Evolutionary conservation across 805 yeast species (phyloP).

Genomic region (Ogataea philodendri): DNA sequence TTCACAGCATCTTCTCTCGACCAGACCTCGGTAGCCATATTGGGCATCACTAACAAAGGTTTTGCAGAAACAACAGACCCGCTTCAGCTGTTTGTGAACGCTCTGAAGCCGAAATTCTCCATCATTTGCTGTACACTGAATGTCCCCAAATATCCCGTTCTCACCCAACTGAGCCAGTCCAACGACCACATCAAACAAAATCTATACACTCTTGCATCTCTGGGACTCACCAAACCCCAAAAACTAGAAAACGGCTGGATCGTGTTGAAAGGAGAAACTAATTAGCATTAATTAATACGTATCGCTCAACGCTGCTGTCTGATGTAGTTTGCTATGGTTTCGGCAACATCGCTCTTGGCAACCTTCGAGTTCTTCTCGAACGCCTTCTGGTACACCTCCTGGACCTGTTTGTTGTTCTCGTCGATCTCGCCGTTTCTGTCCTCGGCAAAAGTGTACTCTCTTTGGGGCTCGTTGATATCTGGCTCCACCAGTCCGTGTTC

Average conservation of each 20-base stretch:
- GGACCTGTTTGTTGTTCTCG: conserved; percentile 50
- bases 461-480: conserved; percentile 37
- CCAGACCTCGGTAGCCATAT: conserved; percentile 8
- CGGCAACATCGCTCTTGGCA: conserved; percentile 67
- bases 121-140: conserved; percentile 24
- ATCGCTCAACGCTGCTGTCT: conserved; percentile 24
- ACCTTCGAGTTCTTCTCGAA: conserved; percentile 60
- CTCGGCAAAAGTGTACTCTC: conserved; percentile 72
- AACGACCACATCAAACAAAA: conserved; percentile 18
- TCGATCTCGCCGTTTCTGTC: conserved; percentile 59
- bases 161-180: conserved; percentile 14
- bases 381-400: conserved; percentile 71
- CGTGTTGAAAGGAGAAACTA: conserved; percentile 16
- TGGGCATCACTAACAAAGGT: conserved; percentile 21
- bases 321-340: conserved; percentile 67
- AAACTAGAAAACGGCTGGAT: conserved; percentile 22
- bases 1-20: no score
- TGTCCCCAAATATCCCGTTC: conserved; percentile 25
- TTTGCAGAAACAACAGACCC: conserved; percentile 10
- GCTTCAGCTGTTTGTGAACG: conserved; percentile 11
- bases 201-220: conserved; percentile 23
- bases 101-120: conserved; percentile 11
- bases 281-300: conserved; percentile 4
- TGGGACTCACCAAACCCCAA: conserved; percentile 27
- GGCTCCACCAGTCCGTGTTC: conserved; percentile 47